Evolutionary conservation across 2,329 filamentous ascomycete species (phyloP), one percentile per base, ranked within the genome.

Genomic region (Chaetomium strumarium): DNA sequence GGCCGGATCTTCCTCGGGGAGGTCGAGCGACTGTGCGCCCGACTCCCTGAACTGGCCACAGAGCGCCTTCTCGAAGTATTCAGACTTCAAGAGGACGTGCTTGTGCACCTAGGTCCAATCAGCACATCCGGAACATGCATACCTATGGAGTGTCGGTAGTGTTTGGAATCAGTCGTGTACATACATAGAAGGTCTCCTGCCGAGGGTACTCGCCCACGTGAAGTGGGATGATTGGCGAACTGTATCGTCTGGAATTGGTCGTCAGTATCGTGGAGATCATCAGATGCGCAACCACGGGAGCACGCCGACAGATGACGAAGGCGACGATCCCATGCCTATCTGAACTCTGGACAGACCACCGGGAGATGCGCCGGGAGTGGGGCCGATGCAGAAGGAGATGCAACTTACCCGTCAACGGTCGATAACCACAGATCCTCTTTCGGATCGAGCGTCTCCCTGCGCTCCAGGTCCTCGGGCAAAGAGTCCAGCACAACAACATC

Each of bases 1-100:
- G 49, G 71, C 70, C 3, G 76, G 74, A 56, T 77, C 70, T 54
- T 79, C 76, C 52, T 78, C 75, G 0, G 74, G 75, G 1, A 79
- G 64, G 58, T 75, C 68, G 47, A 79, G 70, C 13, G 69, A 68
- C 55, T 77, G 73, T 14, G 71, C 67, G 17, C 66, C 67, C 2
- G 73, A 70, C 59, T 79, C 76, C 46, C 60, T 68, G 57, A 77
- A 79, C 24, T 67, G 64, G 34, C 75, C 75, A 53, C 72, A 72
- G 7, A 79, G 66, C 13, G 75, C 75, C 55, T 69, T 76, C 46
- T 67, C 68, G 59, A 79, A 79, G 66, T 73, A 79, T 49, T 74
- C 70, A 12, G 70, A 70, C 57, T 71, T 73, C 36, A 70, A 57
- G 19, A 78, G 68, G 46, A 79, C 66, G 49, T 71, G 68, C 57